Evolutionary conservation across 306 rosid species (phyloP), one percentile per base, ranked within the genome.

Genomic region (Alnus glutinosa): DNA sequence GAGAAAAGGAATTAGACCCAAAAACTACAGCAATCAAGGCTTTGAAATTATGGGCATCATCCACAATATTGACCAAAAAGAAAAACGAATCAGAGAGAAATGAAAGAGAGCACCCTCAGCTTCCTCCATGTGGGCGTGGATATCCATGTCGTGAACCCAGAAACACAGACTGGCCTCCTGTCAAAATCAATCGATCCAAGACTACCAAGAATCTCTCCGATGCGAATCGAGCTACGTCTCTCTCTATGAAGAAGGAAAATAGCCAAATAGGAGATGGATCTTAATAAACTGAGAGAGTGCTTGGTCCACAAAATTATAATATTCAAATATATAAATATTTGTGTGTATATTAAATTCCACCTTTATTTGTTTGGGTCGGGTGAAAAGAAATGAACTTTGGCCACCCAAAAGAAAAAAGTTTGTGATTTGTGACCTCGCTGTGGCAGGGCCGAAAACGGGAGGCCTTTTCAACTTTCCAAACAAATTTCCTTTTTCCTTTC

Each of bases 111-210:
- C 78, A 87, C 88, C 87, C 23, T 80, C 80, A 85, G 84, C 78
- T 85, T 87, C 83, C 67, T 79, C 90, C 88, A 87, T 85, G 52
- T n/a, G 13, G 77, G 63, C 46, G 78, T 81, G 0, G 75, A 82
- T 49, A 70, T 14, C 3, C 50, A n/a, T 51, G 32, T 46, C 55
- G 48, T 64, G 16, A 16, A 8, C 18, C 36, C 57, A 70, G 14
- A 71, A 70, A 70, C 9, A 46, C 36, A 2, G 50, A 70, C 78
- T 3, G 61, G 76, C 74, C 4, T 15, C 46, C 46, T 15, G 16
- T 66, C 71, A 66, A 16, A 66, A 66, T 66, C 48, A 66, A 66
- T 16, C 49, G 39, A 66, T 39, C 50, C 71, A 39, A 66, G 71
- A 39, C 18, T 39, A 39, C 71, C 32, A 16, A 66, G 71, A 66